A percentile compares a stretch with the other conserved stretches of the same genome.
Conservation (phyloP, 345 rosid genomes). For the Salix brachista region DNA sequence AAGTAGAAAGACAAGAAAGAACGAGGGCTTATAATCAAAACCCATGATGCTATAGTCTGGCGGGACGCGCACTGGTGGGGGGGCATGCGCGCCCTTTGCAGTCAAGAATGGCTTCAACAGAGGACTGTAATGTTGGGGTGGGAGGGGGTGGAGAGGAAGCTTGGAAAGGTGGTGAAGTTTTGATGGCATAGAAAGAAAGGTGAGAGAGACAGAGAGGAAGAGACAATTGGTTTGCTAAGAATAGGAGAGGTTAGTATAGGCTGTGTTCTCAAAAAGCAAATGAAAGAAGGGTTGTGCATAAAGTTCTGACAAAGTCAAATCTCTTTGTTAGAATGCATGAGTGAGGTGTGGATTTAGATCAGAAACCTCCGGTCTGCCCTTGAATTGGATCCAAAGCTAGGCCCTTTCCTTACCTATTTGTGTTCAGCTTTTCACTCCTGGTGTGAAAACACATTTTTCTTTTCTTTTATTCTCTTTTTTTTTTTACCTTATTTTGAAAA, state of each 20-base stretch:
- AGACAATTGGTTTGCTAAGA: constrained; percentile 21
- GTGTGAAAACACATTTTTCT: neutral
- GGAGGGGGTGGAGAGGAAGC: constrained; percentile 4
- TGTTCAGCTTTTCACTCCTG: neutral
- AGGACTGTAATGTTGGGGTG: neutral
- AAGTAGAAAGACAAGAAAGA: neutral
- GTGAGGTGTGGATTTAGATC: neutral
- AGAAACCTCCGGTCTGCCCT: constrained; percentile 30
- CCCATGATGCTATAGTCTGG: constrained; percentile 19
- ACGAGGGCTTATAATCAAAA: neutral
- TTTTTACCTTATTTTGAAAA: too few species aligned
- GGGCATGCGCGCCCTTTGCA: constrained; percentile 62
- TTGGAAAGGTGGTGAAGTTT: constrained; percentile 9
- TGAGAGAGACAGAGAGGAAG: neutral
- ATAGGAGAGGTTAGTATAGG: constrained; percentile 12
- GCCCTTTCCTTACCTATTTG: neutral
- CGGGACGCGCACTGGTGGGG: constrained; percentile 49
- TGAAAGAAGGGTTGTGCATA: neutral
- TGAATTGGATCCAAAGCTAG: constrained; percentile 6
- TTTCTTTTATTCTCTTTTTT: too few species aligned
- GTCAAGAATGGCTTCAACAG: constrained; percentile 30
- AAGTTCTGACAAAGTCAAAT: constrained; percentile 17
- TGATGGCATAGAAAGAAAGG: constrained; percentile 24
- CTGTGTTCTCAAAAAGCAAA: neutral
- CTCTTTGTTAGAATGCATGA: neutral